phyloP scores from a whole-genome alignment of 1,139 yeast genomes.

The Protomyces inundatus region DNA sequence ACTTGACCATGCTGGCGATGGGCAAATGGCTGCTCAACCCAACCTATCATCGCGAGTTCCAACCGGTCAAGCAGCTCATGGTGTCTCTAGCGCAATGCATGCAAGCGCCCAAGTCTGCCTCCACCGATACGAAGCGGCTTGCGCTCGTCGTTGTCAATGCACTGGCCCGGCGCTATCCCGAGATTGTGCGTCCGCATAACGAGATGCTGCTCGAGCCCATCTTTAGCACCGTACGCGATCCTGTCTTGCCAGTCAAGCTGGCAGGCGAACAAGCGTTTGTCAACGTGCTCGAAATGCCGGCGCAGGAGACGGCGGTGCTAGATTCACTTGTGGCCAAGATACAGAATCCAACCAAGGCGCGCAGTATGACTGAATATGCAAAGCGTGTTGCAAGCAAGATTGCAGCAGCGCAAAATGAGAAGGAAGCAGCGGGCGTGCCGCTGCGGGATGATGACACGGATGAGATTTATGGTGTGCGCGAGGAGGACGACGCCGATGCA shows the following conservation, averaged over 20 bases:
- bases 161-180: conserved; percentile 57
- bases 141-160: conserved; percentile 74
- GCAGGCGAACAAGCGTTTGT: conserved; percentile 92
- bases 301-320: conserved; percentile 44
- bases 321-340: background rate
- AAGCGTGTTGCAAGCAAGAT: conserved; percentile 27
- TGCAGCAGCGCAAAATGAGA: conserved; percentile 27
- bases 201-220: conserved; percentile 64
- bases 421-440: conserved; percentile 13
- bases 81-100: conserved; percentile 50
- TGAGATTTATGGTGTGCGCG: conserved; percentile 1
- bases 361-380: conserved; percentile 27
- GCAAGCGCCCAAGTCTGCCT: conserved; percentile 53
- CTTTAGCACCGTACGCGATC: conserved; percentile 77
- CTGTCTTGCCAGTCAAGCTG: conserved; percentile 79
- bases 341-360: conserved; percentile 18
- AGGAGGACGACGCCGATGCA: background rate
- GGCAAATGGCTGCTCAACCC: conserved; percentile 58
- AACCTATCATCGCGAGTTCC: conserved; percentile 31
- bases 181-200: conserved; percentile 49
- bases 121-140: conserved; percentile 76
- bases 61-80: conserved; percentile 41
- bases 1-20: conserved; percentile 73
- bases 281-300: conserved; percentile 60
- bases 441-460: conserved; percentile 21